A percentile compares a stretch with the other conserved stretches of the same genome.
phyloP scores from a whole-genome alignment of 1,284 basidiomycete species.

The Ceratobasidium sp. region DNA sequence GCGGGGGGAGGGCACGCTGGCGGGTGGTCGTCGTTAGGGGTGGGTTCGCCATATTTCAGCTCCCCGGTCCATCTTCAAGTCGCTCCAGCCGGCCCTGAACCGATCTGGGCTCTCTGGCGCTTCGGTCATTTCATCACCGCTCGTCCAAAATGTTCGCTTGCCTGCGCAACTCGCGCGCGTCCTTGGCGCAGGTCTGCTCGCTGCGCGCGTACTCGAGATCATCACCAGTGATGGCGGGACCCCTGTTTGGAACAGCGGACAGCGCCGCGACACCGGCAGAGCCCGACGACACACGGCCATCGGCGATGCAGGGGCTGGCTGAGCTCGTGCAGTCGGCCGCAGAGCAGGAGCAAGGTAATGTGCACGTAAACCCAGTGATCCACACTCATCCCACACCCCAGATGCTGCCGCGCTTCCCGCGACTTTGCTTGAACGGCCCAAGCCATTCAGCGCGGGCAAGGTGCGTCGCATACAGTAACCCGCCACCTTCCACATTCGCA shows the following conservation, averaged over 20 bases:
- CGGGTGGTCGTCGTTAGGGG: slow-evolving; percentile 30
- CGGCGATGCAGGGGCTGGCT: slow-evolving; percentile 13
- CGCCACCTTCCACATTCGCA: neutral
- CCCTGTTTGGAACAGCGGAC: neutral
- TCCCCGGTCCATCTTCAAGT: neutral
- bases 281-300: neutral
- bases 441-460: neutral
- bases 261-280: neutral
- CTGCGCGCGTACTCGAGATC: slow-evolving; percentile 17
- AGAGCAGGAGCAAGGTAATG: slow-evolving; percentile 28
- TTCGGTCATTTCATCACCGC: slow-evolving; percentile 22
- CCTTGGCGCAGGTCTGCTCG: slow-evolving; percentile 3
- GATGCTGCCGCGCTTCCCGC: slow-evolving; percentile 28
- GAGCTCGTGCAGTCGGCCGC: slow-evolving; percentile 27
- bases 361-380: neutral
- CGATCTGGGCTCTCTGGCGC: slow-evolving; percentile 5
- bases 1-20: slow-evolving; percentile 8
- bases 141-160: slow-evolving; percentile 21
- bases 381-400: slow-evolving; percentile 17
- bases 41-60: slow-evolving; percentile 17
- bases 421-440: slow-evolving; percentile 26
- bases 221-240: neutral
- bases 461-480: slow-evolving; percentile 12
- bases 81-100: slow-evolving; percentile 31
- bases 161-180: slow-evolving; percentile 28